Conservation (phyloP, 805 yeast genomes). For the Pichia phayaonensis region DNA sequence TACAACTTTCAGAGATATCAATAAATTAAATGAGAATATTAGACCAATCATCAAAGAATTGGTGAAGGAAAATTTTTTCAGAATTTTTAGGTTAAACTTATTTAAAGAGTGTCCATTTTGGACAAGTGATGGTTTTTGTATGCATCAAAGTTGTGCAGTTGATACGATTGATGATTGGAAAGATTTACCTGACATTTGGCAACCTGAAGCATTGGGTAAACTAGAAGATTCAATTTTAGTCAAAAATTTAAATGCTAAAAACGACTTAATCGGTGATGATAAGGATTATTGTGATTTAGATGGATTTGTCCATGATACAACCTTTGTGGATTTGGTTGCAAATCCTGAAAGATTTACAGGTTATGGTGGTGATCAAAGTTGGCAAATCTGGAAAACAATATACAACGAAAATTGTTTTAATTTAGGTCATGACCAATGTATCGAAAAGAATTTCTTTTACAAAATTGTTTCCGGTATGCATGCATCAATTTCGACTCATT, state of each 20-base stretch:
- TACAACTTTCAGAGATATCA: slow-evolving; percentile 38
- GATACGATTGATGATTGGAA: slow-evolving; percentile 72
- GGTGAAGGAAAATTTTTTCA: slow-evolving; percentile 72
- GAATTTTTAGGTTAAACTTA: slow-evolving; percentile 78
- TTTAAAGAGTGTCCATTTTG: slow-evolving; percentile 81
- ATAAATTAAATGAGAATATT: slow-evolving; percentile 42
- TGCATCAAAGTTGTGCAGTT: slow-evolving; percentile 83
- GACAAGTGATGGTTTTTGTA: slow-evolving; percentile 76
- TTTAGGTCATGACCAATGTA: slow-evolving; percentile 44
- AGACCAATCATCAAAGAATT: slow-evolving; percentile 51
- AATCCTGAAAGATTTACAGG: slow-evolving; percentile 98
- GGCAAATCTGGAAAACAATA: slow-evolving; percentile 87
- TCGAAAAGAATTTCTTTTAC: slow-evolving; percentile 84
- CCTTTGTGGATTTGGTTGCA: slow-evolving; percentile 74
- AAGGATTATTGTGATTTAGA: slow-evolving; percentile 64
- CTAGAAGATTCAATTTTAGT: slow-evolving; percentile 32
- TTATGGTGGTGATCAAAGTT: slow-evolving; percentile 86
- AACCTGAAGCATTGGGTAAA: slow-evolving; percentile 61
- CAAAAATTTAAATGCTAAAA: slow-evolving; percentile 25
- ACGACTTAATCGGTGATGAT: slow-evolving; percentile 9
- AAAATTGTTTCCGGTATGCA: slow-evolving; percentile 89
- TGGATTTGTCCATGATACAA: slow-evolving; percentile 54
- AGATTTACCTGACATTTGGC: slow-evolving; percentile 64
- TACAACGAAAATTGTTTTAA: slow-evolving; percentile 84
- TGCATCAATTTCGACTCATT: slow-evolving; percentile 88